phyloP scores from a whole-genome alignment of 2,329 filamentous ascomycete genomes.

The Xylariaceae sp. region DNA sequence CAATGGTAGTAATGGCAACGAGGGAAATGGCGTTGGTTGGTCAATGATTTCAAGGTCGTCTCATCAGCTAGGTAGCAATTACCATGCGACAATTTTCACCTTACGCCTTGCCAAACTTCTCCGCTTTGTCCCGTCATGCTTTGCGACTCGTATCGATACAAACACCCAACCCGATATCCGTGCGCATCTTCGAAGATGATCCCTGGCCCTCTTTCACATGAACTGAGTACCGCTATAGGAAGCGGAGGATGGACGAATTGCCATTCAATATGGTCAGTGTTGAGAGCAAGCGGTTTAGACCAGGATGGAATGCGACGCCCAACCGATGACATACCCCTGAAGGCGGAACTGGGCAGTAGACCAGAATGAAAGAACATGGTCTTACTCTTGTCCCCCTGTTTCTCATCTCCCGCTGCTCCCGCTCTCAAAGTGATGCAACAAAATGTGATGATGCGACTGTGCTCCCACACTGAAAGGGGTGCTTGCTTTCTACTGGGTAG shows the following conservation, averaged over 20 bases:
- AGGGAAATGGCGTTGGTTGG: conserved; percentile 21
- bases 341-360: background rate
- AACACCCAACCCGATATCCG: background rate
- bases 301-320: background rate
- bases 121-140: conserved; percentile 2
- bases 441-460: background rate
- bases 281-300: background rate
- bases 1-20: conserved; percentile 17
- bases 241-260: background rate
- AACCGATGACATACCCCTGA: background rate
- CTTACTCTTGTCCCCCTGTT: background rate
- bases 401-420: background rate
- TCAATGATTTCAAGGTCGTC: conserved; percentile 22
- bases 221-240: background rate
- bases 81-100: conserved; percentile 19
- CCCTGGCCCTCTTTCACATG: background rate
- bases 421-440: background rate
- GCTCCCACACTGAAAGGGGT: background rate
- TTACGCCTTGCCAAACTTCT: conserved; percentile 11
- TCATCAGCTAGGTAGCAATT: conserved; percentile 23
- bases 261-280: background rate
- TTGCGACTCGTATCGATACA: conserved; percentile 3
- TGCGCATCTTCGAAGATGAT: background rate
- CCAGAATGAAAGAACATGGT: background rate
- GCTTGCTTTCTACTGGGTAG: background rate